Percentiles rank a stretch among this genome's conserved stretches.
Conservation (phyloP, 176 grass and related monocot species). For the Lolium perenne region DNA sequence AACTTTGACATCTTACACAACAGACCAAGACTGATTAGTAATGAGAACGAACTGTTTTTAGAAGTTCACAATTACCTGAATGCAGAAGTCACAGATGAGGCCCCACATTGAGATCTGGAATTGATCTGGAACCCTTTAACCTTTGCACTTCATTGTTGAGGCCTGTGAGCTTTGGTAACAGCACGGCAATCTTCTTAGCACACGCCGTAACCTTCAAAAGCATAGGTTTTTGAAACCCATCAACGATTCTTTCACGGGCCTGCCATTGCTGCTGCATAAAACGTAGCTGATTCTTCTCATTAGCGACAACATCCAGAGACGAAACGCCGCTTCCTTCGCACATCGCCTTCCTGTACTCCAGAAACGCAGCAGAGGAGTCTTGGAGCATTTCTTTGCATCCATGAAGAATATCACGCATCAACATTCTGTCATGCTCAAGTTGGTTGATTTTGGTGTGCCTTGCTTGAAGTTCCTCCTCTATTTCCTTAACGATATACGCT, state of each 20-base stretch:
- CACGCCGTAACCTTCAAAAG: not conserved
- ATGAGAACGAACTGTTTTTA: constrained; percentile 11
- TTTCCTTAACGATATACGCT: not conserved
- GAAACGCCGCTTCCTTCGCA: constrained; percentile 16
- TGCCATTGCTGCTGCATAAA: not conserved
- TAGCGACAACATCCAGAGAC: not conserved
- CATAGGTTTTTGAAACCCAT: not conserved
- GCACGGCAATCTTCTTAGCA: not conserved
- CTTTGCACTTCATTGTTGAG: constrained; percentile 35
- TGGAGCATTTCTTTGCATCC: not conserved
- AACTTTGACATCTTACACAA: not conserved
- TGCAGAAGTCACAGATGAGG: constrained; percentile 24
- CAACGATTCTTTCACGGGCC: not conserved
- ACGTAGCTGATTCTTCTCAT: not conserved
- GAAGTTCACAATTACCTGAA: constrained; percentile 34
- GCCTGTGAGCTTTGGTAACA: not conserved
- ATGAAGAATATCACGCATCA: not conserved
- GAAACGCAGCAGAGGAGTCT: constrained; percentile 26
- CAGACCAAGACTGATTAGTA: constrained; percentile 13
- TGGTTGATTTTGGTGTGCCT: not conserved
- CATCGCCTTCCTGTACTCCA: not conserved
- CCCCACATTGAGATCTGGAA: constrained; percentile 45
- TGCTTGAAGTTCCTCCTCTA: not conserved
- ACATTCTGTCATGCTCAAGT: not conserved
- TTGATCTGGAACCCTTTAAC: constrained; percentile 24